Evolutionary conservation across 495 filamentous ascomycete species (phyloP).

Genomic region (Trypethelium eluteriae): DNA sequence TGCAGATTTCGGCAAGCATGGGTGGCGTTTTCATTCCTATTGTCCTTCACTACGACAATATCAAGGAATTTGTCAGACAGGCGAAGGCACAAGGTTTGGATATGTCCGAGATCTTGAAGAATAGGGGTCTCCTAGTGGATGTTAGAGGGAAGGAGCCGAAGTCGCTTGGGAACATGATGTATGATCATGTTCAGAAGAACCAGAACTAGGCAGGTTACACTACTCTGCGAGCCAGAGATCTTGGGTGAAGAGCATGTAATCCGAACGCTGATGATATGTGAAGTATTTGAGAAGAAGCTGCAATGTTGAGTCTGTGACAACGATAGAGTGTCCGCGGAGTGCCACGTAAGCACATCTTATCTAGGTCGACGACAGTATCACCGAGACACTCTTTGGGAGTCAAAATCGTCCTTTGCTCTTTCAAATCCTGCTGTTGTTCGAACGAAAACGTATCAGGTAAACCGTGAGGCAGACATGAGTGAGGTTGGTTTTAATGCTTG

Average conservation of each 20-base stretch:
- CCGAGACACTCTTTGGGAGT: no score
- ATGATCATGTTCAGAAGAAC: neutral
- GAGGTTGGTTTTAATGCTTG: no score
- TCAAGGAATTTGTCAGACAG: neutral
- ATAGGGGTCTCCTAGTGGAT: neutral
- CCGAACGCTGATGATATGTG: no score
- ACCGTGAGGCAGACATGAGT: no score
- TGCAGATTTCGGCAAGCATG: neutral
- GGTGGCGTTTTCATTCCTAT: neutral
- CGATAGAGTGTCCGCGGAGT: no score
- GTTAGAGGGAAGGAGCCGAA: neutral
- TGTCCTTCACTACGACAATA: neutral
- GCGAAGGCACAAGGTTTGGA: neutral
- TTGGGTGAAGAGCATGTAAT: neutral
- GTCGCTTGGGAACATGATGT: neutral
- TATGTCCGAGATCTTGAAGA: neutral
- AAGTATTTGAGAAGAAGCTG: no score
- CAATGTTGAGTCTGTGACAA: no score
- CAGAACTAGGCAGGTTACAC: neutral
- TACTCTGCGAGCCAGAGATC: neutral
- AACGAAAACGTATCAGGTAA: no score
- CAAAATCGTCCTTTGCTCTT: no score
- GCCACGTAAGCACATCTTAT: no score
- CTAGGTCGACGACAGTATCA: no score
- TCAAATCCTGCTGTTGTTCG: no score